Evolutionary conservation across 768 basidiomycete genomes (phyloP).

Genomic region (Lactarius sp.): DNA sequence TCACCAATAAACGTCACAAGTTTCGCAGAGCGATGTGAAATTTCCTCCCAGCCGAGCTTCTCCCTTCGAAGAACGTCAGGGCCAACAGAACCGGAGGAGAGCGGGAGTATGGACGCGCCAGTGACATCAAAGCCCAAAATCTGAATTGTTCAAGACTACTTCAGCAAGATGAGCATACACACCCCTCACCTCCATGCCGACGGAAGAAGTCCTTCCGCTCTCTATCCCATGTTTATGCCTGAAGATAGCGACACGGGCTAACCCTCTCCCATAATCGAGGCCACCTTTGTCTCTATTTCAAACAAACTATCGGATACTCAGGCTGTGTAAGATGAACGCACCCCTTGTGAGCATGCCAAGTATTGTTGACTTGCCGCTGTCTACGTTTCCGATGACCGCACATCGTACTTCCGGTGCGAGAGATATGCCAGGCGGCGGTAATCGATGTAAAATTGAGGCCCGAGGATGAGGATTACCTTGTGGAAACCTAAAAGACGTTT

Average conservation of each 20-base stretch:
- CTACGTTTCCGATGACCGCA: conserved; percentile 94
- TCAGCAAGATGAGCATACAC: background rate
- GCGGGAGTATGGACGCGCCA: conserved; percentile 76
- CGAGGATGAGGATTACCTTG: conserved; percentile 47
- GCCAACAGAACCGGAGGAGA: conserved; percentile 49
- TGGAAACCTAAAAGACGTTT: conserved; percentile 43
- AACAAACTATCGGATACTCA: conserved; percentile 25
- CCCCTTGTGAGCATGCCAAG: conserved; percentile 92
- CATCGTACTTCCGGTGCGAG: conserved; percentile 89
- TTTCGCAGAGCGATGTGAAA: conserved; percentile 82
- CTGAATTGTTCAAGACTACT: conserved; percentile 35
- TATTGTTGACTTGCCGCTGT: conserved; percentile 92
- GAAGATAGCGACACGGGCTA: conserved; percentile 84
- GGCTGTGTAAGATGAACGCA: conserved; percentile 30
- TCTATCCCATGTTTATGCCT: conserved; percentile 97
- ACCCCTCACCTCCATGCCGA: conserved; percentile 85
- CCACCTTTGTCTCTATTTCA: conserved; percentile 41
- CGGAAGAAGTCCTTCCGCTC: conserved; percentile 89
- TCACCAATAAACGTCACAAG: conserved; percentile 89
- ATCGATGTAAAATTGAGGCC: conserved; percentile 56
- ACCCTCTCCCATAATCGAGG: conserved; percentile 76
- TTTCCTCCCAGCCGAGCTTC: conserved; percentile 94
- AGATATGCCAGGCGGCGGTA: conserved; percentile 72
- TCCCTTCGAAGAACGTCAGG: conserved; percentile 68
- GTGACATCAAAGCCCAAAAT: conserved; percentile 82